phyloP scores from a whole-genome alignment of 345 rosid species.

The Hypericum perforatum region DNA sequence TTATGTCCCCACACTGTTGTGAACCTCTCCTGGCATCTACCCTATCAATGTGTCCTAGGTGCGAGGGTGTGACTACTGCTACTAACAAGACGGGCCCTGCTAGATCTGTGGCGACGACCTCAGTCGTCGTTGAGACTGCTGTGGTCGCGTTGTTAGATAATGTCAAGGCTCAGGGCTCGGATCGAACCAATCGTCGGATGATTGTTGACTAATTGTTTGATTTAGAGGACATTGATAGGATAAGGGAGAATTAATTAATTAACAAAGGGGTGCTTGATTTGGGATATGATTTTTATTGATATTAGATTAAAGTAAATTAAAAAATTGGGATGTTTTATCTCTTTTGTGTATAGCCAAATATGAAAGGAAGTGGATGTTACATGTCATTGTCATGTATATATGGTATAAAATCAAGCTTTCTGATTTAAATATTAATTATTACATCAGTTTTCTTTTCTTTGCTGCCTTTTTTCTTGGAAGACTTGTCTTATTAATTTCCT shows the following conservation, averaged over 20 bases:
- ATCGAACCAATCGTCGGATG: conserved; percentile 37
- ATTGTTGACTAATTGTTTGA: conserved; percentile 19
- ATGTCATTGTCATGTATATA: no score
- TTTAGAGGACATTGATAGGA: no score
- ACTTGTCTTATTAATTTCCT: no score
- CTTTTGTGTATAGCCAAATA: no score
- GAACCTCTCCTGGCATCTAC: conserved; percentile 56
- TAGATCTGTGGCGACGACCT: neutral
- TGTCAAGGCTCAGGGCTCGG: conserved; percentile 26
- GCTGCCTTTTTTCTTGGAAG: no score
- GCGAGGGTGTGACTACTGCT: conserved; percentile 69
- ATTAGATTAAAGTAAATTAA: no score
- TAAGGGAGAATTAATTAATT: neutral
- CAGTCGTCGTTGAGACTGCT: conserved; percentile 9
- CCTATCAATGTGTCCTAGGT: conserved; percentile 87
- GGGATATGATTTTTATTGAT: no score
- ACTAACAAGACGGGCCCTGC: neutral
- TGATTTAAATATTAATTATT: no score
- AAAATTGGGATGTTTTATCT: no score
- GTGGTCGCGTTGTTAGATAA: conserved; percentile 26
- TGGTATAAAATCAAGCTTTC: no score
- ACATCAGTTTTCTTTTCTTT: no score
- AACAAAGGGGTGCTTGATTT: neutral
- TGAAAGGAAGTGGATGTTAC: no score
- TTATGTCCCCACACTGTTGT: conserved; percentile 38